A percentile compares a stretch with the other conserved stretches of the same genome.
These are phyloP conservation scores for Candida coleopterorum DNA, from an alignment of 805 yeast species.

Conservation along the genomic window DNA sequence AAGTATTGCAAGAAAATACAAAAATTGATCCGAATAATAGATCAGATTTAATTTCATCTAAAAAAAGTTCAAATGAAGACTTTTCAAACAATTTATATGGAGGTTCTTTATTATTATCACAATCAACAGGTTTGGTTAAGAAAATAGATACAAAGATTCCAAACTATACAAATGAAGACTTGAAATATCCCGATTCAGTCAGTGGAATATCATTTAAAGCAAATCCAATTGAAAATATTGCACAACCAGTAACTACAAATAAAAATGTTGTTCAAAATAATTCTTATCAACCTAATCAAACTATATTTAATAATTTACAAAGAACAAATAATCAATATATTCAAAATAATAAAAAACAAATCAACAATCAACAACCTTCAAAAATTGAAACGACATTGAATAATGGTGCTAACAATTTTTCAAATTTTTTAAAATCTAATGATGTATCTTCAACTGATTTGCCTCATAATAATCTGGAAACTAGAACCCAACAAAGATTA, in stretches of 20 bases:
- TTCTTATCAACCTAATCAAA: constrained; percentile 40
- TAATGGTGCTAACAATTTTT: constrained; percentile 26
- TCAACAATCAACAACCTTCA: constrained; percentile 11
- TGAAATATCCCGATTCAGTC: constrained; percentile 14
- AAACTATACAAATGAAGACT: neutral
- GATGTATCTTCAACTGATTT: constrained; percentile 9
- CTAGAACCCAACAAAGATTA: constrained; percentile 77
- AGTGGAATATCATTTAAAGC: constrained; percentile 32
- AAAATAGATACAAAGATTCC: constrained; percentile 21
- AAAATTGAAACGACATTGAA: constrained; percentile 9
- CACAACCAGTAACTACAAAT: constrained; percentile 30
- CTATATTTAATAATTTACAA: constrained; percentile 38
- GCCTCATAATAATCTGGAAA: constrained; percentile 30
- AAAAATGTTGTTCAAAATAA: constrained; percentile 28
- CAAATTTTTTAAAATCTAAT: constrained; percentile 21
- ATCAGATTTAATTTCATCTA: constrained; percentile 8
- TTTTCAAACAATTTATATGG: constrained; percentile 33
- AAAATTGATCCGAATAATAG: neutral
- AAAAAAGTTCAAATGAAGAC: constrained; percentile 25
- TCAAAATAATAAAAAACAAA: constrained; percentile 19
- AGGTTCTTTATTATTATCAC: constrained; percentile 38
- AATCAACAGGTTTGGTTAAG: constrained; percentile 38
- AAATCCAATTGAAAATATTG: constrained; percentile 22
- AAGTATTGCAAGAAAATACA: constrained; percentile 4
- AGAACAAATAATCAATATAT: constrained; percentile 34